Percentiles rank a stretch among this genome's conserved stretches.
These are phyloP conservation scores for Pochonia chlamydosporia DNA, from an alignment of 2,329 filamentous ascomycete genomes.

Conservation along the genomic window DNA sequence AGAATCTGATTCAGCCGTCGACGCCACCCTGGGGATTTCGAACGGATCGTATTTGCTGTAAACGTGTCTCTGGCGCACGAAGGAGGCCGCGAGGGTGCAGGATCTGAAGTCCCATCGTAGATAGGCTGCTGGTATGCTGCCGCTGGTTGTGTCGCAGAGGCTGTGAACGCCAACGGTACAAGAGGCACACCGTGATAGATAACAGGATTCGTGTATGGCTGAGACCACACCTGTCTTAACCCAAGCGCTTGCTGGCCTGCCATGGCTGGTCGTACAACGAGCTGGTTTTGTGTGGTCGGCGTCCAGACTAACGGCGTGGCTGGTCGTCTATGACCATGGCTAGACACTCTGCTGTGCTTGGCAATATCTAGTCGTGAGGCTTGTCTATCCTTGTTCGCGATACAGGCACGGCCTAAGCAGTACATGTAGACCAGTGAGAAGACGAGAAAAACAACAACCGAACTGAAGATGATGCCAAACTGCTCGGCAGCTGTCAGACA, in stretches of 20 bases:
- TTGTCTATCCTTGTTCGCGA: neutral
- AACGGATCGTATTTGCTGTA: neutral
- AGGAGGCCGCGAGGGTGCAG: too few relatives aligned
- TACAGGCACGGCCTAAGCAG: constrained; percentile 21
- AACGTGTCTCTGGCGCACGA: too few relatives aligned
- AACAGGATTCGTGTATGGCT: neutral
- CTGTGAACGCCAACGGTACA: neutral
- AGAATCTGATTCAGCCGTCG: constrained; percentile 21
- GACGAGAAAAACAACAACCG: constrained; percentile 21
- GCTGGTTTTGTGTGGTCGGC: neutral
- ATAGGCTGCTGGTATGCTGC: neutral
- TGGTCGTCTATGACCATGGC: neutral
- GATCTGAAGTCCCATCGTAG: too few relatives aligned
- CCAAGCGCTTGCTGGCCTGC: neutral
- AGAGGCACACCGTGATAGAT: constrained; percentile 1
- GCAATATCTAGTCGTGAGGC: neutral
- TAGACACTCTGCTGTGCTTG: neutral
- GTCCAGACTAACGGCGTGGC: neutral
- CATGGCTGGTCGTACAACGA: neutral
- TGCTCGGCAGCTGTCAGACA: constrained; percentile 32
- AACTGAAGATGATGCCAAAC: constrained; percentile 33
- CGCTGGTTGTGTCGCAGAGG: neutral
- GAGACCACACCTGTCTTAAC: neutral
- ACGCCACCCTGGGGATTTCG: constrained; percentile 19
- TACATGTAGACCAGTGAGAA: constrained; percentile 28